Evolutionary conservation across 768 basidiomycete genomes (phyloP), one percentile per base, ranked within the genome.

Genomic region (Boletus sp.): DNA sequence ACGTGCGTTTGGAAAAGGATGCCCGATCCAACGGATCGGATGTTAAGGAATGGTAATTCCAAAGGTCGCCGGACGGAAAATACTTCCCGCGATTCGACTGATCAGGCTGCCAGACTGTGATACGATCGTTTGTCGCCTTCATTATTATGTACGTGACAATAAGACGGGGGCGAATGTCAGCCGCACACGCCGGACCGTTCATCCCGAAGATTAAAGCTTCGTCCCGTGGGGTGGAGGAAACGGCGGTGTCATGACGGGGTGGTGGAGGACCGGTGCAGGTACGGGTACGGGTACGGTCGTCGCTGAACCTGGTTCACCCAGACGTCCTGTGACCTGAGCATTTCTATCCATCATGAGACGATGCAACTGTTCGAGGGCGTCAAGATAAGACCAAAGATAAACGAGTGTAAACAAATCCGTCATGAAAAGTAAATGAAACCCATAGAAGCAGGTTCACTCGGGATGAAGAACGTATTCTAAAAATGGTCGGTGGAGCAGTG

Each of bases 281-380:
- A 66, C 58, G 14, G 70, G 63, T 4, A 67, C 62, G 32, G 68
- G 59, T 15, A 52, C 30, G 30, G 56, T 54, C n/a, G 41, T 54
- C 10, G 49, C 41, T 28, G 62, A 51, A 29, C 58, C 56, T 20
- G 54, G 45, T 39, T 73, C 74, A n/a, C 64, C 64, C 37, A 70
- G 64, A 35, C 80, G 73, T 47, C 81, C 80, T 29, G 79, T 82
- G 49, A 81, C 73, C 60, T 81, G 80, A 15, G 81, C 81, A 71
- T 86, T 88, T 56, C 86, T 78, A 41, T 89, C 87, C 84, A 89
- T 84, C 86, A 90, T 86, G 58, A 90, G 80, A 47, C 81, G 78
- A 64, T 90, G 88, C 52, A 85, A 69, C 83, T 85, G 64, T 55
- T 53, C 42, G 37, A 52, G 44, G 33, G 39, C 37, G 50, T 52